Conservation (phyloP, 768 basidiomycete species). For the Leccinum aurantiacum region DNA sequence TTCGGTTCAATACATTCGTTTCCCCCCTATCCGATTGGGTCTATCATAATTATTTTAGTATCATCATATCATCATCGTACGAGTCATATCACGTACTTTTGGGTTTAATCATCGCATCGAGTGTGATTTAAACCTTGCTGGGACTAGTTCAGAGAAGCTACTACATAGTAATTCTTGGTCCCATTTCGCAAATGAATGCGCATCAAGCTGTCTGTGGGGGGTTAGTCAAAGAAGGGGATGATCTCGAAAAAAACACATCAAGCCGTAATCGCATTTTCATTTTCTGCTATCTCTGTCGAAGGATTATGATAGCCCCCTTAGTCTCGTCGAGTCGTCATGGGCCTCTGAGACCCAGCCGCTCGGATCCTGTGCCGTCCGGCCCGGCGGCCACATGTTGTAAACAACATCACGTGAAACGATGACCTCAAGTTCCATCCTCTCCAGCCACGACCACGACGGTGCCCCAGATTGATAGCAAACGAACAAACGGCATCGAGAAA, state of each 20-base stretch:
- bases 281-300: neutral
- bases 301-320: neutral
- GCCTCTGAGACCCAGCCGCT: neutral
- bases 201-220: neutral
- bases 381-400: too few species aligned
- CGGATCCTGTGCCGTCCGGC: neutral
- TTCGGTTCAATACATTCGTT: neutral
- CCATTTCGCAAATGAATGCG: too few species aligned
- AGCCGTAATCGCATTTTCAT: neutral
- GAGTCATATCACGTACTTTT: neutral
- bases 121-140: neutral
- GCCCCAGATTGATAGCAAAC: neutral
- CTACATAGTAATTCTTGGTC: too few species aligned
- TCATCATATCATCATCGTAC: too few species aligned
- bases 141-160: neutral
- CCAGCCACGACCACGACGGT: neutral
- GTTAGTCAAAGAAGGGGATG: neutral
- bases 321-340: neutral
- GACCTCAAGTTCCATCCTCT: slow-evolving; percentile 4
- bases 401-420: neutral
- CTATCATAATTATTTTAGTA: neutral
- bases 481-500: neutral
- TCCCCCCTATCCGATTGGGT: neutral
- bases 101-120: neutral
- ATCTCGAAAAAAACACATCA: neutral